phyloP scores from a whole-genome alignment of 495 filamentous ascomycete genomes.

The Evernia prunastri region DNA sequence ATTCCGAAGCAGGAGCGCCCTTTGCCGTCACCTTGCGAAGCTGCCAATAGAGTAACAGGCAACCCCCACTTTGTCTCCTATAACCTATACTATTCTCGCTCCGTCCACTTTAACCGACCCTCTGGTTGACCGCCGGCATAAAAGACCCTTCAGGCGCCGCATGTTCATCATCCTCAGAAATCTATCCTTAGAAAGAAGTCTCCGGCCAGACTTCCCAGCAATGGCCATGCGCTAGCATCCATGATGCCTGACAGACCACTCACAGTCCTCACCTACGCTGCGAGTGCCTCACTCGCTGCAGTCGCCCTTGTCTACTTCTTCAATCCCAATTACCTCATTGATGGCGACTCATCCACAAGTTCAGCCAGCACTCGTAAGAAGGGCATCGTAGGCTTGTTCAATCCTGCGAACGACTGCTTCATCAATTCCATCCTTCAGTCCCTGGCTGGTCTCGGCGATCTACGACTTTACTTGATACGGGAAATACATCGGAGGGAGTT shows the following conservation, averaged over 20 bases:
- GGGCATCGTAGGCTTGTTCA: slow-evolving; percentile 80
- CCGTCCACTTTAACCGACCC: neutral
- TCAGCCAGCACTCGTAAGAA: slow-evolving; percentile 65
- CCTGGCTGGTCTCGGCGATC: slow-evolving; percentile 85
- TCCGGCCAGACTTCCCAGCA: slow-evolving; percentile 2
- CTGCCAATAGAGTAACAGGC: neutral
- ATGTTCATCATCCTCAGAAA: neutral
- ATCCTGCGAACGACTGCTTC: slow-evolving; percentile 97
- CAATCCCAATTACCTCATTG: slow-evolving; percentile 88
- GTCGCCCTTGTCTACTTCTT: slow-evolving; percentile 95
- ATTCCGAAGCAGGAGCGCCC: neutral
- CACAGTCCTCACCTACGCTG: slow-evolving; percentile 86
- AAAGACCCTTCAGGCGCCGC: neutral
- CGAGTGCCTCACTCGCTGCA: slow-evolving; percentile 92
- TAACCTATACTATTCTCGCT: neutral
- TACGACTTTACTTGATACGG: slow-evolving; percentile 83
- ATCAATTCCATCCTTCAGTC: slow-evolving; percentile 97
- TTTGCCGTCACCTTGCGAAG: neutral
- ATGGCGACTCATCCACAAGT: slow-evolving; percentile 58
- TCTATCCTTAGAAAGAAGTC: neutral
- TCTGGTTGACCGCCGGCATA: neutral
- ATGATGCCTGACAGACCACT: slow-evolving; percentile 82
- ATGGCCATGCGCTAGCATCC: slow-evolving; percentile 21
- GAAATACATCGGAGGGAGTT: slow-evolving; percentile 76
- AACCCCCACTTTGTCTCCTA: neutral